Evolutionary conservation across 2,329 filamentous ascomycete genomes (phyloP).

Genomic region (Pyrenophora graminea): DNA sequence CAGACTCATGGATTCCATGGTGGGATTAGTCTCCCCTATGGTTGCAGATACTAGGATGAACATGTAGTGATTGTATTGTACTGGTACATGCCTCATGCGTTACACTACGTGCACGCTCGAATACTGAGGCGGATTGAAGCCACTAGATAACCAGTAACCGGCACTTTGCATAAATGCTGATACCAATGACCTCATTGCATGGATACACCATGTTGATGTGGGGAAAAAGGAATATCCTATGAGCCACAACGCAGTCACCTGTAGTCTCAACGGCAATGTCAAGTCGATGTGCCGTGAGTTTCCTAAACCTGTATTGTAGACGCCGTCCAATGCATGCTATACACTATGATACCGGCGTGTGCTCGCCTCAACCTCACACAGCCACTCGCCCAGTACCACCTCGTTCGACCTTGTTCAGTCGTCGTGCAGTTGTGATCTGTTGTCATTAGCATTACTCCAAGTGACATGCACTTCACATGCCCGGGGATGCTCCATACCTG

Average conservation of each 20-base stretch:
- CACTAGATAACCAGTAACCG: too few species aligned
- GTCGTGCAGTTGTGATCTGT: conserved; percentile 63
- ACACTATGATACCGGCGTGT: conserved; percentile 36
- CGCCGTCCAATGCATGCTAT: conserved; percentile 20
- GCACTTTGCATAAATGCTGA: too few species aligned
- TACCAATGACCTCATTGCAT: too few species aligned
- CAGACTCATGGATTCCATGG: too few species aligned
- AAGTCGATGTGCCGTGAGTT: conserved; percentile 1
- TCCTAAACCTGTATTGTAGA: conserved; percentile 6
- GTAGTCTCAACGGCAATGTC: not conserved
- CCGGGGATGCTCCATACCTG: conserved; percentile 56
- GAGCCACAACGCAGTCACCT: not conserved
- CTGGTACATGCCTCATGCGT: too few species aligned
- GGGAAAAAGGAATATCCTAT: too few species aligned
- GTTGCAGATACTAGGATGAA: too few species aligned
- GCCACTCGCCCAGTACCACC: conserved; percentile 45
- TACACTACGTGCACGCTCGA: too few species aligned
- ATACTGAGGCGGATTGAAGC: too few species aligned
- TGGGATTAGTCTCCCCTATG: too few species aligned
- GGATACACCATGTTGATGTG: too few species aligned
- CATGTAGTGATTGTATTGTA: too few species aligned
- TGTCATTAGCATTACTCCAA: conserved; percentile 15
- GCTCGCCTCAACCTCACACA: conserved; percentile 24
- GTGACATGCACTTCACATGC: not conserved
- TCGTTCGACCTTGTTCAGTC: conserved; percentile 63